Evolutionary conservation across 2,329 filamentous ascomycete genomes (phyloP).

Genomic region (Colletotrichum somersetense): DNA sequence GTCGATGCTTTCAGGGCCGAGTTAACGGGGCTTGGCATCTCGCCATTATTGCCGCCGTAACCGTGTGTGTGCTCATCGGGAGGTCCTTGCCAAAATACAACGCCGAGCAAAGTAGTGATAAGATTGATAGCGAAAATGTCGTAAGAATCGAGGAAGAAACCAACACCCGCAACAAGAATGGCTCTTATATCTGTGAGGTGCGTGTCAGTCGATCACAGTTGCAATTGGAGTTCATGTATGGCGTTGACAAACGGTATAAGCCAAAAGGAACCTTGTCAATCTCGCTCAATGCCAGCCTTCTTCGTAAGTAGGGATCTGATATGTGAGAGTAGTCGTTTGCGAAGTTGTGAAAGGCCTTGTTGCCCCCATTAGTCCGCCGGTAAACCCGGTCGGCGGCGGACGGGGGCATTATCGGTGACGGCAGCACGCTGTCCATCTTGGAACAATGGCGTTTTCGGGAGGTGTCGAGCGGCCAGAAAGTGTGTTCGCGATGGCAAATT

Average conservation of each 20-base stretch:
- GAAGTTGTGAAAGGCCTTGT: slow-evolving; percentile 80
- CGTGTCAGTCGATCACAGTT: not conserved
- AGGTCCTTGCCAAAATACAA: slow-evolving; percentile 77
- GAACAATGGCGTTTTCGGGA: slow-evolving; percentile 2
- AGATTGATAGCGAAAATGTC: slow-evolving; percentile 86
- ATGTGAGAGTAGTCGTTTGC: slow-evolving; percentile 76
- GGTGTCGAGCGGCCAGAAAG: slow-evolving; percentile 6
- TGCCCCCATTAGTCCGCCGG: slow-evolving; percentile 68
- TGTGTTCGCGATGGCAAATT: slow-evolving; percentile 20
- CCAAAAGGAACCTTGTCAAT: slow-evolving; percentile 85
- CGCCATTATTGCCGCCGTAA: slow-evolving; percentile 64
- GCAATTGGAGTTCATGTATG: slow-evolving; percentile 31
- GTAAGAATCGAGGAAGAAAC: slow-evolving; percentile 88
- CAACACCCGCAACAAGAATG: slow-evolving; percentile 81
- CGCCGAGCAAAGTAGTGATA: slow-evolving; percentile 77
- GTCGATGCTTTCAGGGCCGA: slow-evolving; percentile 87
- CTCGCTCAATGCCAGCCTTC: slow-evolving; percentile 81
- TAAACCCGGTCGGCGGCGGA: slow-evolving; percentile 45
- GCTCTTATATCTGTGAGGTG: slow-evolving; percentile 72
- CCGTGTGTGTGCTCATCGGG: slow-evolving; percentile 54
- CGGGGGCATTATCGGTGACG: slow-evolving; percentile 55
- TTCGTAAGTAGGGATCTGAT: slow-evolving; percentile 79
- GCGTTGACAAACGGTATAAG: slow-evolving; percentile 68
- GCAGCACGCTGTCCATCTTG: slow-evolving; percentile 54
- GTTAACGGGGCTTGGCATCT: slow-evolving; percentile 73